phyloP scores from a whole-genome alignment of 2,329 filamentous ascomycete species.

The Ceratocystis cubensis region DNA sequence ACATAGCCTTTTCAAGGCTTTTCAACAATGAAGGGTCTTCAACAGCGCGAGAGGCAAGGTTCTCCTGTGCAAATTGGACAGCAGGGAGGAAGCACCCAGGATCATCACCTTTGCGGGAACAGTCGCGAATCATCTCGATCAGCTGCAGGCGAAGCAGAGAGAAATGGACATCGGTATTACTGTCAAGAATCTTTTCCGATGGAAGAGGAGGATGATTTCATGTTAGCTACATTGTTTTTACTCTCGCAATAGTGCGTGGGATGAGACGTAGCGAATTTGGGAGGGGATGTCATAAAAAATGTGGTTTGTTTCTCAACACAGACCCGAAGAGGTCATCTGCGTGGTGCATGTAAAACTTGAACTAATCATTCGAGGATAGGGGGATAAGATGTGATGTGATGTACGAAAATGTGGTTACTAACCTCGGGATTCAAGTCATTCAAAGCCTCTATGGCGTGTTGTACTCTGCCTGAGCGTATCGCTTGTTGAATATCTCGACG shows the following conservation, averaged over 20 bases:
- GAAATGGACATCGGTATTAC: conserved; percentile 74
- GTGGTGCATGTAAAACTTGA: conserved; percentile 97
- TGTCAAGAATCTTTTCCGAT: conserved; percentile 65
- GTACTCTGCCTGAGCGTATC: conserved; percentile 76
- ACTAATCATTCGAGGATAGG: conserved; percentile 72
- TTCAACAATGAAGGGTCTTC: conserved; percentile 69
- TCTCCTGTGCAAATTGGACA: conserved; percentile 72
- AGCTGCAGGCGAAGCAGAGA: conserved; percentile 79
- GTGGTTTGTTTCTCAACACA: conserved; percentile 79
- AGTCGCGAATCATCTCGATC: conserved; percentile 78
- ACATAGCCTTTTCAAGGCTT: conserved; percentile 86
- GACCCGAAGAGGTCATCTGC: conserved; percentile 65
- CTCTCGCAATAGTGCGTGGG: neutral
- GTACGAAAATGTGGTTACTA: conserved; percentile 32
- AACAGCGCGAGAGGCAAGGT: conserved; percentile 77
- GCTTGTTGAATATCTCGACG: conserved; percentile 72
- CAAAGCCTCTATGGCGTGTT: conserved; percentile 70
- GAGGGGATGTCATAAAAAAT: conserved; percentile 30
- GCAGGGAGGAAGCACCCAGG: conserved; percentile 51
- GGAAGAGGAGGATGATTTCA: neutral
- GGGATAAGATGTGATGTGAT: conserved; percentile 11
- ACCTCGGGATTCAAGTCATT: conserved; percentile 90
- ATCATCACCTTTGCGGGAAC: conserved; percentile 55
- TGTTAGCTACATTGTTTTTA: conserved; percentile 12
- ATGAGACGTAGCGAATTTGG: neutral